phyloP scores from a whole-genome alignment of 768 basidiomycete genomes.

The Psilocybe sp. region DNA sequence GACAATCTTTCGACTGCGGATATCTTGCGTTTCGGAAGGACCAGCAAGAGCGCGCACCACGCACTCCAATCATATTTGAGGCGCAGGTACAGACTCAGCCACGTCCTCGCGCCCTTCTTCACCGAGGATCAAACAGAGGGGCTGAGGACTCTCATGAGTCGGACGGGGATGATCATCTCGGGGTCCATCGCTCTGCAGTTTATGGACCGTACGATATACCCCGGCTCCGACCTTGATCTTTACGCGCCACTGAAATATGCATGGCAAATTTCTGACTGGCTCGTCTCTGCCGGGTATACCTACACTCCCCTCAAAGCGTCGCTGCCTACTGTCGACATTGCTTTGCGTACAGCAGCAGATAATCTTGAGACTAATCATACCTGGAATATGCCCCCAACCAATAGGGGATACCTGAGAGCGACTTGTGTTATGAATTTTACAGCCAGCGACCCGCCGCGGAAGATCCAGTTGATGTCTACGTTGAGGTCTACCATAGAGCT shows the following conservation, averaged over 20 bases:
- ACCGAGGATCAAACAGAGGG: slow-evolving; percentile 10
- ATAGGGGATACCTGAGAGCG: slow-evolving; percentile 19
- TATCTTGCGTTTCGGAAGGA: neutral
- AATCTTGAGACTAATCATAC: neutral
- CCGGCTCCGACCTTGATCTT: slow-evolving; percentile 49
- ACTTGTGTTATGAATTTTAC: slow-evolving; percentile 31
- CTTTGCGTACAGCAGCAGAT: neutral
- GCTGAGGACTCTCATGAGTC: slow-evolving; percentile 42
- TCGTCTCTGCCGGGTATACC: slow-evolving; percentile 23
- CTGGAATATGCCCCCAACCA: neutral
- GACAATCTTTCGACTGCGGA: neutral
- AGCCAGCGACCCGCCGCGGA: slow-evolving; percentile 18
- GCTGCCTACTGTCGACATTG: neutral
- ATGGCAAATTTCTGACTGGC: slow-evolving; percentile 31
- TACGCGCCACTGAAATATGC: slow-evolving; percentile 35
- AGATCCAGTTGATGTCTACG: slow-evolving; percentile 40
- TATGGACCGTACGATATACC: slow-evolving; percentile 41
- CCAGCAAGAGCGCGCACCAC: neutral
- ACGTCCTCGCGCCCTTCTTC: slow-evolving; percentile 22
- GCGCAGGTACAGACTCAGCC: slow-evolving; percentile 8
- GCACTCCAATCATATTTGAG: slow-evolving; percentile 12
- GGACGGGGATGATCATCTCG: slow-evolving; percentile 45
- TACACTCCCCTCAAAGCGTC: slow-evolving; percentile 10
- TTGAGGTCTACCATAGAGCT: slow-evolving; percentile 27
- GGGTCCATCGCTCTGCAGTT: slow-evolving; percentile 55